phyloP scores from a whole-genome alignment of 1,284 basidiomycete genomes.

The Cystobasidium slooffiae region DNA sequence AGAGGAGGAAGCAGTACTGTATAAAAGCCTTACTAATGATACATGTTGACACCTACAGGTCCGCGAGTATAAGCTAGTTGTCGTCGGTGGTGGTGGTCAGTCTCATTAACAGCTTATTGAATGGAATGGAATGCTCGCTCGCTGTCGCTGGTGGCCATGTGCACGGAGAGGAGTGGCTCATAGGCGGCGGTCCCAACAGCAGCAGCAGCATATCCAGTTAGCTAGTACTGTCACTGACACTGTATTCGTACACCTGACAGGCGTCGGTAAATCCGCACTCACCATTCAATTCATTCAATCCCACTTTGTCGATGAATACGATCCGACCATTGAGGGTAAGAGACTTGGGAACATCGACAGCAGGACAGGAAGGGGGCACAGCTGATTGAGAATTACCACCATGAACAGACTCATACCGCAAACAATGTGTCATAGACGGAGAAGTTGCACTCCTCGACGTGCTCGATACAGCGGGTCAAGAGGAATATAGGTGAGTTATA shows the following conservation, averaged over 20 bases:
- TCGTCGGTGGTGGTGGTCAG: slow-evolving; percentile 95
- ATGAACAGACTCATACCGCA: slow-evolving; percentile 79
- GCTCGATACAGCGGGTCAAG: slow-evolving; percentile 97
- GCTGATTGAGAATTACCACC: background rate
- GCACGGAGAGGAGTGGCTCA: background rate
- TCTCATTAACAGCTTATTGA: slow-evolving; percentile 45
- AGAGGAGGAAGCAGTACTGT: background rate
- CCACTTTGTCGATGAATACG: slow-evolving; percentile 98
- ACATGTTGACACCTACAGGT: slow-evolving; percentile 14
- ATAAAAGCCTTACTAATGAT: background rate
- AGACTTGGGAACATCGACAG: background rate
- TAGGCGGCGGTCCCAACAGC: background rate
- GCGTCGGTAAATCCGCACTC: slow-evolving; percentile 94
- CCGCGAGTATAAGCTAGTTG: slow-evolving; percentile 81
- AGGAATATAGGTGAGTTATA: slow-evolving; percentile 85
- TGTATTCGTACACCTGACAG: slow-evolving; percentile 60
- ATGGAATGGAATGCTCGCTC: background rate
- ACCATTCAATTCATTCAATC: slow-evolving; percentile 92
- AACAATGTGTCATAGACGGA: slow-evolving; percentile 95
- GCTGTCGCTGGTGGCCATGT: background rate
- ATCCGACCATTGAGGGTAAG: slow-evolving; percentile 92
- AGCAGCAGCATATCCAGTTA: background rate
- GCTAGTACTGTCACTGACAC: slow-evolving; percentile 35
- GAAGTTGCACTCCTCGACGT: slow-evolving; percentile 97
- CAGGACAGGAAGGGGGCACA: background rate